Evolutionary conservation across 352 stramenopile genomes (phyloP).

Genomic region (Phytophthora palmivora): DNA sequence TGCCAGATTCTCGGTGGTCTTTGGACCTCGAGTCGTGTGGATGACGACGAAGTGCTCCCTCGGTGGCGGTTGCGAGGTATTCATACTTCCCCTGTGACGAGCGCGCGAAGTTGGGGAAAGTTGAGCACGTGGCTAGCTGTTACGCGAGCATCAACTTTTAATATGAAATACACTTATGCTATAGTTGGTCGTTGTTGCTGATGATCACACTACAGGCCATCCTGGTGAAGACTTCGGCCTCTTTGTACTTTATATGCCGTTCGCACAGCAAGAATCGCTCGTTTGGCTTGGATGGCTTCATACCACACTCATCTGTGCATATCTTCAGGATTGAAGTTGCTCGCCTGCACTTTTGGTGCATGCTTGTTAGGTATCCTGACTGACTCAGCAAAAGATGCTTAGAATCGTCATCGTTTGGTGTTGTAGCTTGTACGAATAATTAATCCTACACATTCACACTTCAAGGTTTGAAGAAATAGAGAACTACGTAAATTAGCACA

Average conservation of each 20-base stretch:
- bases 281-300: background rate
- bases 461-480: no score
- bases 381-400: no score
- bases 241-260: background rate
- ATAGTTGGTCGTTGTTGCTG: background rate
- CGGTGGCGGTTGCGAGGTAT: background rate
- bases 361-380: conserved; percentile 23
- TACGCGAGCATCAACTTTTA: background rate
- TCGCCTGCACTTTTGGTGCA: background rate
- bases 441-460: no score
- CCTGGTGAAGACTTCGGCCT: background rate
- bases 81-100: conserved; percentile 1
- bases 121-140: background rate
- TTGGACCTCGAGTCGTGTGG: background rate
- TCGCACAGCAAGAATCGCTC: background rate
- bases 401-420: no score
- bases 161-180: no score
- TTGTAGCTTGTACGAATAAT: no score
- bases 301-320: background rate
- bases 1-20: background rate
- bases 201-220: no score
- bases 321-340: conserved; percentile 6
- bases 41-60: background rate
- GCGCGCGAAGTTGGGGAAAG: conserved; percentile 1
- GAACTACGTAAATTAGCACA: no score